These are phyloP conservation scores for Cyberlindnera maritima DNA, from an alignment of 805 yeast species.

Conservation along the genomic window DNA sequence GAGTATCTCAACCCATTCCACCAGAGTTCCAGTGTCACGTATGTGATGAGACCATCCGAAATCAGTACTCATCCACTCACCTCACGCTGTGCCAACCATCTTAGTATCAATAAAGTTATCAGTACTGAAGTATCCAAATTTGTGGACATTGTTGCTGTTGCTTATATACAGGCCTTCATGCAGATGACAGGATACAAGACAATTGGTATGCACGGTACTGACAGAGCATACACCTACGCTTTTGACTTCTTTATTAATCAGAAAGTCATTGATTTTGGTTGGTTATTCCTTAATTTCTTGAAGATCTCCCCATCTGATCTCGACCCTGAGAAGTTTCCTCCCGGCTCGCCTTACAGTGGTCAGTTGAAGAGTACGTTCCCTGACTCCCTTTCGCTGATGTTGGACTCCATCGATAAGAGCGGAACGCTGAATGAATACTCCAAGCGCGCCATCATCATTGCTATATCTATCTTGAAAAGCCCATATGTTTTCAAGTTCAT, in stretches of 20 bases:
- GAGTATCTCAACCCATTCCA: not conserved
- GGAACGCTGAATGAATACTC: not conserved
- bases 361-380: not conserved
- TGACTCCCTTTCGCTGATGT: not conserved
- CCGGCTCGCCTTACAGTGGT: not conserved
- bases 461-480: slow-evolving; percentile 4
- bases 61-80: not conserved
- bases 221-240: slow-evolving; percentile 5
- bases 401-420: not conserved
- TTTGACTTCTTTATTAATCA: slow-evolving; percentile 4
- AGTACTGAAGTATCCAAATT: not conserved
- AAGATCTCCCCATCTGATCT: not conserved
- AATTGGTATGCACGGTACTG: not conserved
- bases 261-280: slow-evolving; percentile 13
- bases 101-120: not conserved
- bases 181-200: not conserved
- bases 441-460: not conserved
- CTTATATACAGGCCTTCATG: slow-evolving; percentile 2
- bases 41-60: not conserved
- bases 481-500: slow-evolving; percentile 6
- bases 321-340: not conserved
- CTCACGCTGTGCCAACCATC: not conserved
- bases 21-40: not conserved
- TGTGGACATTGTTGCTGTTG: not conserved
- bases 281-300: slow-evolving; percentile 2